Evolutionary conservation across 129 eudicot species (phyloP).

Genomic region (Saposhnikovia divaricata): DNA sequence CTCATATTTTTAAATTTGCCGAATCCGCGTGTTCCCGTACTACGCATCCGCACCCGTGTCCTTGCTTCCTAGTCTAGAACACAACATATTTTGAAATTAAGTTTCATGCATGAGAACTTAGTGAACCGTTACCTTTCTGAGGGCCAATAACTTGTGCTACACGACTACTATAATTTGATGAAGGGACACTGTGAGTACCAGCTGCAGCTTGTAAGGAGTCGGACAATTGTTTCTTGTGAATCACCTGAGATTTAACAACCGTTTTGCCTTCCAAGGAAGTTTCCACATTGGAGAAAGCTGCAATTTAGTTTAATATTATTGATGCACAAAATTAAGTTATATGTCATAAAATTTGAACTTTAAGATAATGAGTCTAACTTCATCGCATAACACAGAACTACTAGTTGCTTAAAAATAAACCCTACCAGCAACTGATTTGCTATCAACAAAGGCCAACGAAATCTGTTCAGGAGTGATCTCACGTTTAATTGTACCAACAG

Average conservation of each 20-base stretch:
- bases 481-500: constrained; percentile 45
- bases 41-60: too few relatives aligned
- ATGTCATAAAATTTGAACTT: neutral
- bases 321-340: neutral
- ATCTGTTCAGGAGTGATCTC: constrained; percentile 34
- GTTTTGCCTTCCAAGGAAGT: constrained; percentile 35
- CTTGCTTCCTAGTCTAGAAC: neutral
- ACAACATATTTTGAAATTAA: neutral
- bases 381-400: constrained; percentile 6
- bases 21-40: too few relatives aligned
- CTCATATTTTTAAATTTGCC: too few relatives aligned
- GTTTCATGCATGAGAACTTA: neutral
- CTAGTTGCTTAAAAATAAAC: neutral
- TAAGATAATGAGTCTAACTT: neutral
- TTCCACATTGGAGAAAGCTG: constrained; percentile 31
- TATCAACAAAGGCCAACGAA: constrained; percentile 25
- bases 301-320: constrained; percentile 2
- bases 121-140: constrained; percentile 32
- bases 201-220: constrained; percentile 35
- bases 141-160: constrained; percentile 37
- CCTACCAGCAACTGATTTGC: constrained; percentile 40
- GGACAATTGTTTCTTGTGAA: constrained; percentile 37
- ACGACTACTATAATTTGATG: constrained; percentile 38
- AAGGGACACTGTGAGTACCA: constrained; percentile 20
- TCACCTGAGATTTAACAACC: constrained; percentile 32